Evolutionary conservation across 768 basidiomycete genomes (phyloP), one percentile per base, ranked within the genome.

Genomic region (Pisolithus orientalis): DNA sequence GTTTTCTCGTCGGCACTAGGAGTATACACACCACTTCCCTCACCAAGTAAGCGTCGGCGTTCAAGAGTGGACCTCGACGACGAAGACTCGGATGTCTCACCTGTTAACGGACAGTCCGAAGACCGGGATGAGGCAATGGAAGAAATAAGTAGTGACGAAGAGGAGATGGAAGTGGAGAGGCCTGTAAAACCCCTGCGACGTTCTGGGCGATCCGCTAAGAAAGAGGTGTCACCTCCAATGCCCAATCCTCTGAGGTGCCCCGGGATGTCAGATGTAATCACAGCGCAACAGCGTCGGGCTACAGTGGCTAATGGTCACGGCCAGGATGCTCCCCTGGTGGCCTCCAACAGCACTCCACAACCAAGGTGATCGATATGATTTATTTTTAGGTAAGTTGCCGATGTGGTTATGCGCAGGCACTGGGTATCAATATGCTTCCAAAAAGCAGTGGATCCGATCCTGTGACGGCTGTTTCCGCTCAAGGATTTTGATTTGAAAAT

Each of bases 21-120:
- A 28, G 44, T 13, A 40, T 63, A 67, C 56, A 59, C 58, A 28
- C 59, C 58, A 51, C 58, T 59, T 25, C 57, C 63, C 8, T 74
- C 67, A 54, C 67, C 72, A 39, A 63, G 57, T 37, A 75, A 74
- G 54, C 75, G 74, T 40, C 66, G 62, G 52, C 65, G 67, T 44
- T 49, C 49, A 11, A 52, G 58, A 49, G 50, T 55, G 44, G 61
- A 62, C 56, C 50, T 54, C 49, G 59, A 54, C 49, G 58, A 59
- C 47, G 58, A 63, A 54, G 51, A 56, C 46, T 39, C 56, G 51
- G 44, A 55, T 58, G 51, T 58, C 61, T 55, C 55, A 28, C 44
- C 24, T 53, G 49, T 62, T 49, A 55, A 52, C 45, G 51, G 52
- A 54, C 53, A 57, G 58, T 58, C 56, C 53, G 65, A 38, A 52